A percentile compares a stretch with the other conserved stretches of the same genome.
phyloP scores from a whole-genome alignment of 495 filamentous ascomycete genomes.

The Lentithecium fluviatile region DNA sequence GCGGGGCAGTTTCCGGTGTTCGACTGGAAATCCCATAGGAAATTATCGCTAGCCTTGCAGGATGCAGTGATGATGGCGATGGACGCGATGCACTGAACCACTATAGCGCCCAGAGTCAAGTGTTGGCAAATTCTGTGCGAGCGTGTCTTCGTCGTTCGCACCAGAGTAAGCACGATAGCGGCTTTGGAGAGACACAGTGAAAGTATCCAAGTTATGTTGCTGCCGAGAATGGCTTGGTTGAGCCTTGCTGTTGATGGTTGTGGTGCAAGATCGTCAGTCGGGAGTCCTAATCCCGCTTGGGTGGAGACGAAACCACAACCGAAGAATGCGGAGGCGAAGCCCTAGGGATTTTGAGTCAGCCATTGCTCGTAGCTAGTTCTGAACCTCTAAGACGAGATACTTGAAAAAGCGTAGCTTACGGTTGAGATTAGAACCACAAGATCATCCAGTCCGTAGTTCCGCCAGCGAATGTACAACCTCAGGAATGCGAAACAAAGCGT shows the following conservation, averaged over 20 bases:
- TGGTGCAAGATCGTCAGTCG: not conserved
- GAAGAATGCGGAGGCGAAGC: not conserved
- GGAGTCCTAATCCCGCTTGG: not conserved
- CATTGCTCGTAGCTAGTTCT: not conserved
- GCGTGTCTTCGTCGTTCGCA: not conserved
- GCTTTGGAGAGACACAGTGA: not conserved
- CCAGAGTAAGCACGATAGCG: not conserved
- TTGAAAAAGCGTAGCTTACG: too few species aligned
- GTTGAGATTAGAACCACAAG: not conserved
- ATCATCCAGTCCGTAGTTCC: not conserved
- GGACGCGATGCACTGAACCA: not conserved
- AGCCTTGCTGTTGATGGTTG: not conserved
- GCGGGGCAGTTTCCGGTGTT: not conserved
- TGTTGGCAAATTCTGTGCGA: not conserved
- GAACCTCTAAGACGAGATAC: not conserved
- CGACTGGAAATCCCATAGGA: not conserved
- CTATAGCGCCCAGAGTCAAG: not conserved
- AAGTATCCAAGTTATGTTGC: not conserved
- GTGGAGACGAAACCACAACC: not conserved
- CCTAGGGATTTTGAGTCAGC: not conserved
- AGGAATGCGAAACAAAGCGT: not conserved
- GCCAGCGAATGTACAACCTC: not conserved
- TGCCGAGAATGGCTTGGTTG: not conserved
- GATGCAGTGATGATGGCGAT: not conserved
- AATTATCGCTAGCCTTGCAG: not conserved